Conservation (phyloP, 257 asterid species). For the Jasminum sambac region DNA sequence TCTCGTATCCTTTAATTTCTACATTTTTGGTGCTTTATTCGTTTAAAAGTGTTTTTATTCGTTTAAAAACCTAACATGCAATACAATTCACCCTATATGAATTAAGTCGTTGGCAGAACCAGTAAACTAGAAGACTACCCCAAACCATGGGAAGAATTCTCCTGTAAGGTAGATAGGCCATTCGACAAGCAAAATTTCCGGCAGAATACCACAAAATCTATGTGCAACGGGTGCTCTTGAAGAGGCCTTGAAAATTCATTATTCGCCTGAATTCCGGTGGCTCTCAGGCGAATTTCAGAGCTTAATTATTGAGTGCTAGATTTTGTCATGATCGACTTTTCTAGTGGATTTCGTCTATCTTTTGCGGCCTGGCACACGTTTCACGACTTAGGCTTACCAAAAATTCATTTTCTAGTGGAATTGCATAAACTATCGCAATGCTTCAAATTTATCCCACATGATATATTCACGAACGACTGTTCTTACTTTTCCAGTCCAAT, state of each 20-base stretch:
- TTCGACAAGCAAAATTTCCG: slow-evolving; percentile 69
- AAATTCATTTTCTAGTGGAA: slow-evolving; percentile 73
- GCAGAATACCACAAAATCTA: slow-evolving; percentile 61
- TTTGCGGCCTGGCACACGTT: slow-evolving; percentile 94
- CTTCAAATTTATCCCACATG: slow-evolving; percentile 75
- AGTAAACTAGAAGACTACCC: slow-evolving; percentile 59
- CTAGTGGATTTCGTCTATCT: slow-evolving; percentile 70
- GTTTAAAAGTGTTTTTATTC: no score
- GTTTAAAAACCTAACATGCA: no score
- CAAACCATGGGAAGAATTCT: slow-evolving; percentile 70
- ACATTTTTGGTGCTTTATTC: no score
- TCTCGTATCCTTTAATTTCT: no score
- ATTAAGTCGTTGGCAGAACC: slow-evolving; percentile 72
- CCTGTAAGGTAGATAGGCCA: slow-evolving; percentile 80
- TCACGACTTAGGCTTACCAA: slow-evolving; percentile 70
- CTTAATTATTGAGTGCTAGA: slow-evolving; percentile 71
- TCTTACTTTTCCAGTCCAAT: slow-evolving; percentile 51
- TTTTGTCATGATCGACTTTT: slow-evolving; percentile 61
- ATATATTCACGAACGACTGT: slow-evolving; percentile 62
- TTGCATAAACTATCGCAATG: slow-evolving; percentile 73
- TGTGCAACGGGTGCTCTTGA: slow-evolving; percentile 60
- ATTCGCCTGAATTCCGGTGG: slow-evolving; percentile 70
- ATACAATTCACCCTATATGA: slow-evolving; percentile 55
- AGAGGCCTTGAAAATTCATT: slow-evolving; percentile 72
- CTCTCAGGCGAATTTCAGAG: slow-evolving; percentile 66